These are phyloP conservation scores for Isatis tinctoria DNA, from an alignment of 345 rosid genomes.

Conservation along the genomic window DNA sequence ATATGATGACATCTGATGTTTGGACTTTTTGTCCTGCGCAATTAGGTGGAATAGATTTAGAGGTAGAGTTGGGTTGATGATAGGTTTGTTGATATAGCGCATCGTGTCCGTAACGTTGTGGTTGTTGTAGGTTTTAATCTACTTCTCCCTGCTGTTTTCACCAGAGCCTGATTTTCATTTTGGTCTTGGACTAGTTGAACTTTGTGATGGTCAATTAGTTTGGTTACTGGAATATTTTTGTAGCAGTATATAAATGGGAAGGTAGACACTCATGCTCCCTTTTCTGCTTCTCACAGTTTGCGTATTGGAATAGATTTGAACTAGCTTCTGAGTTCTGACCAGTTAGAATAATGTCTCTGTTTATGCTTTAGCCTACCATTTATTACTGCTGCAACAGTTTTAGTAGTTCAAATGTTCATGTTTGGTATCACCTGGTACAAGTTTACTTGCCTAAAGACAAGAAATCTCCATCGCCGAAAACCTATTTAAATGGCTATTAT, in stretches of 20 bases:
- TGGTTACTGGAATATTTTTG: not conserved
- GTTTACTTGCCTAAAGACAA: not conserved
- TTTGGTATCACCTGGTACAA: not conserved
- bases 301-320: not conserved
- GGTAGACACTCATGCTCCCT: not conserved
- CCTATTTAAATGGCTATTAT: not conserved
- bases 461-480: not conserved
- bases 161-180: not conserved
- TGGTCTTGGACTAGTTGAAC: conserved; percentile 7
- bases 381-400: not conserved
- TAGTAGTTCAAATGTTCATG: not conserved
- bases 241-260: not conserved
- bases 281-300: no score
- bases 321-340: not conserved
- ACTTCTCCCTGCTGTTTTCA: not conserved
- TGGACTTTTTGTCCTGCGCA: not conserved
- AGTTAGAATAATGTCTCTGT: not conserved
- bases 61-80: not conserved
- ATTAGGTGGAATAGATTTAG: not conserved
- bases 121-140: not conserved
- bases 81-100: not conserved
- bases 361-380: not conserved
- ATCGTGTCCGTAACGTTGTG: not conserved
- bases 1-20: not conserved
- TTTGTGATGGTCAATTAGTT: not conserved